Base-by-base conservation (phyloP, 306 rosid genomes). In the Betula pendula region DNA sequence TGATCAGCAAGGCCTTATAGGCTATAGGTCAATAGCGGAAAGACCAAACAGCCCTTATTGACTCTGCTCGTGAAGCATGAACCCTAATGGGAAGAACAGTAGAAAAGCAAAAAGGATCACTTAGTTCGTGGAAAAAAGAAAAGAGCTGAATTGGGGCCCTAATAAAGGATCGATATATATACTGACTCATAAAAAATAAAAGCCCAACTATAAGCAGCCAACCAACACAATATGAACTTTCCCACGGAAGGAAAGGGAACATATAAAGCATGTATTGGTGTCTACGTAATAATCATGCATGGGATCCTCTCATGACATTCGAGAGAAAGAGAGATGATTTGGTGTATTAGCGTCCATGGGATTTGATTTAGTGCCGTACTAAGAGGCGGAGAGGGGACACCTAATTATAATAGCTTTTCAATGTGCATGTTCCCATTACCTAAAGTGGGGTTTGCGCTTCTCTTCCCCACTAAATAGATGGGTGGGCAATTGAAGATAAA, bases 211-310 rank as follows among this genome's bases (percentile, higher is more conserved):
- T 1, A 66, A 40, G 47, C 24, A 66, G 45, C 48, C 42, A 66
- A 73, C 42, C 44, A 74, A 74, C 31, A n/a, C 25, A 29, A 75
- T 50, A 70, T 50, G 24, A 62, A 67, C 25, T 74, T 62, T 70
- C 35, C 45, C 73, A 77, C 69, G 6, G 40, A 75, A 70, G 55
- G 79, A 68, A 77, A 73, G 27, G 45, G 80, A 80, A 84, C 59
- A 68, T 72, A 17, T 58, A 79, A 82, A 65, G 78, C 82, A 79
- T 75, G 16, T 52, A 74, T 78, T 81, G 87, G 63, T 35, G 81
- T 71, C 84, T 88, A 90, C 95, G 93, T 91, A 91, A 85, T 84
- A 84, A 87, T 89, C 83, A 87, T 91, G 96, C 96, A 91, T 91
- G 96, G 89, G 91, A 85, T 89, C 85, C 75, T 80, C 80, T 55